Evolutionary conservation across 495 filamentous ascomycete genomes (phyloP), one percentile per base, ranked within the genome.

Genomic region (Rhizodiscina lignyota): DNA sequence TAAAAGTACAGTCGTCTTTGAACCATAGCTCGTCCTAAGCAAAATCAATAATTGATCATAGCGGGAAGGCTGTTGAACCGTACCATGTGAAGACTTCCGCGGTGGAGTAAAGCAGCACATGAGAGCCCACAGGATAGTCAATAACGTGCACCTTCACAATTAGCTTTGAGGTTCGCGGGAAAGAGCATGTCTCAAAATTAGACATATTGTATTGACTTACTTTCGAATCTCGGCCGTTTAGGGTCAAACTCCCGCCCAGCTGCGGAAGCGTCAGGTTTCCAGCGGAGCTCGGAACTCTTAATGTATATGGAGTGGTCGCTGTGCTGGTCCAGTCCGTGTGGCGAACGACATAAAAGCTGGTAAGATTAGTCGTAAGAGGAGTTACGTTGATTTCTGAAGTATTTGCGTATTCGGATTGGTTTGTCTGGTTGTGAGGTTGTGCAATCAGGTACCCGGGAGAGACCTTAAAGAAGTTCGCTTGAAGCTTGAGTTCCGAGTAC

Each of bases 151-250:
- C n/a, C n/a, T n/a, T n/a, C n/a, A n/a, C n/a, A n/a, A n/a, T n/a
- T n/a, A n/a, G n/a, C n/a, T n/a, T n/a, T n/a, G n/a, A n/a, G n/a
- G n/a, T n/a, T n/a, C n/a, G n/a, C n/a, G n/a, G n/a, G n/a, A n/a
- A n/a, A n/a, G n/a, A n/a, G n/a, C n/a, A n/a, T n/a, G n/a, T n/a
- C n/a, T n/a, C n/a, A n/a, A n/a, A n/a, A n/a, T n/a, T n/a, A n/a
- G n/a, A n/a, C n/a, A n/a, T n/a, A n/a, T n/a, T n/a, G n/a, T n/a
- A n/a, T n/a, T n/a, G n/a, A n/a, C n/a, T n/a, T n/a, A 77, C 61
- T 50, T 84, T 83, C 0, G 77, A 79, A 47, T 89, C 82, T 34
- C 79, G 67, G 0, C 79, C 79, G 43, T 68, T 67, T 2, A 87
- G 60, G 1, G 66, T 72, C 5, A 87, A 58, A 0, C 54, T 61